Percentiles rank a stretch among this genome's conserved stretches.
Conservation (phyloP, 495 filamentous ascomycete genomes). For the Thozetella sp. region DNA sequence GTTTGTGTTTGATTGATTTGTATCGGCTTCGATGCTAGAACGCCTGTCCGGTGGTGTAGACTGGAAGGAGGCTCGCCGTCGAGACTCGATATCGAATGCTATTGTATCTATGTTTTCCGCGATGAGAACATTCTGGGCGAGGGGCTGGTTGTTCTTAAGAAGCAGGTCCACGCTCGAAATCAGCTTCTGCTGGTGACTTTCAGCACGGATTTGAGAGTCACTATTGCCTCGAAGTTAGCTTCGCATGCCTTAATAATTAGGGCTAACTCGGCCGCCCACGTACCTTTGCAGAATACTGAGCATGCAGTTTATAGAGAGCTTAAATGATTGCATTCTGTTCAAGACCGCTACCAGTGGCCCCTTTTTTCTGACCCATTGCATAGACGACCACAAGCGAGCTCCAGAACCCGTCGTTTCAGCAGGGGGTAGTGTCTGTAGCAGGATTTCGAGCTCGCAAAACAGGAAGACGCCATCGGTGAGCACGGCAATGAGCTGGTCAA, state of each 20-base stretch:
- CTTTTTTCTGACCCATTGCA: slow-evolving; percentile 6
- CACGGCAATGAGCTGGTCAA: slow-evolving; percentile 13
- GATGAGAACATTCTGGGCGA: background rate
- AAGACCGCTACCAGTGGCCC: background rate
- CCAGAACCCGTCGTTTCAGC: background rate
- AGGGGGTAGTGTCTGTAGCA: background rate
- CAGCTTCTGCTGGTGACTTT: background rate
- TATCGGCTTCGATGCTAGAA: too few relatives aligned
- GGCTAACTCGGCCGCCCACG: too few relatives aligned
- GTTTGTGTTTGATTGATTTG: too few relatives aligned
- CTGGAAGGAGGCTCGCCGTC: too few relatives aligned
- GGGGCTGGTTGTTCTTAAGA: background rate
- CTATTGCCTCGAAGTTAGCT: too few relatives aligned
- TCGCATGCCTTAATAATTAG: too few relatives aligned
- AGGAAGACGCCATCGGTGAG: slow-evolving; percentile 10
- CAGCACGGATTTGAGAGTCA: slow-evolving; percentile 3
- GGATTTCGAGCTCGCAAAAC: slow-evolving; percentile 11
- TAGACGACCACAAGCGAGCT: slow-evolving; percentile 3
- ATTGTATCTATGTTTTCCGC: too few relatives aligned
- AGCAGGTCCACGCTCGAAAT: background rate
- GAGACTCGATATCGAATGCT: too few relatives aligned
- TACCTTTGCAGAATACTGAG: too few relatives aligned
- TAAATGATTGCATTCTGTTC: background rate
- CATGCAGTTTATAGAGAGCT: too few relatives aligned
- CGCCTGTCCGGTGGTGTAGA: too few relatives aligned